Conservation (phyloP, 2,329 filamentous ascomycete species). For the Elsinoe batatas region DNA sequence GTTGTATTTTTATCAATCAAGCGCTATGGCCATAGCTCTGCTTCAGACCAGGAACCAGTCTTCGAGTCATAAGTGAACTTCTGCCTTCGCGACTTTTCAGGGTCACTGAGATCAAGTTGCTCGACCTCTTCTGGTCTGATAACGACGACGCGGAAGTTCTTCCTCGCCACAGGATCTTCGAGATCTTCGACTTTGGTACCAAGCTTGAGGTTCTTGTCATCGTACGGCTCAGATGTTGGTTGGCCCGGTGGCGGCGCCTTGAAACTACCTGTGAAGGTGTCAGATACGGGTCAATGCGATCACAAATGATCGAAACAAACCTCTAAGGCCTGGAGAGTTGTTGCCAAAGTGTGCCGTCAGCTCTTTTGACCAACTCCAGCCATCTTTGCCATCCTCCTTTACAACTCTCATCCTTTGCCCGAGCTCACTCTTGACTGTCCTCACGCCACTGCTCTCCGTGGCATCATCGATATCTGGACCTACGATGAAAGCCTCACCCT, state of each 20-base stretch:
- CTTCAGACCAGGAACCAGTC: slow-evolving; percentile 52
- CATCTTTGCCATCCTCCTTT: slow-evolving; percentile 32
- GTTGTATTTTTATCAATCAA: background rate
- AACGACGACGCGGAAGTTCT: slow-evolving; percentile 76
- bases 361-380: slow-evolving; percentile 72
- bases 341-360: slow-evolving; percentile 87
- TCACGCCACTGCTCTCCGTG: slow-evolving; percentile 42
- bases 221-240: slow-evolving; percentile 35
- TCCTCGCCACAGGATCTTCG: slow-evolving; percentile 58
- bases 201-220: slow-evolving; percentile 35
- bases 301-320: slow-evolving; percentile 29
- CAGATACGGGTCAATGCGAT: slow-evolving; percentile 7
- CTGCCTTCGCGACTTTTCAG: slow-evolving; percentile 53
- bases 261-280: slow-evolving; percentile 48
- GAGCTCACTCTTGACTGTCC: slow-evolving; percentile 52
- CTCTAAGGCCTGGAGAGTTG: slow-evolving; percentile 67
- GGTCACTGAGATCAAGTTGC: slow-evolving; percentile 59
- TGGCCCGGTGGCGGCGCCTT: slow-evolving; percentile 45
- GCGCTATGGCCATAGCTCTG: slow-evolving; percentile 56
- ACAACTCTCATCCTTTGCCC: slow-evolving; percentile 53
- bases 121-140: slow-evolving; percentile 76
- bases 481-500: slow-evolving; percentile 66
- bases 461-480: slow-evolving; percentile 54
- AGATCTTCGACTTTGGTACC: slow-evolving; percentile 61
- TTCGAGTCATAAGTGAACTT: slow-evolving; percentile 52